A percentile compares a stretch with the other conserved stretches of the same genome.
Evolutionary conservation across 768 basidiomycete species (phyloP).

Genomic region (Coprinellus micaceus): DNA sequence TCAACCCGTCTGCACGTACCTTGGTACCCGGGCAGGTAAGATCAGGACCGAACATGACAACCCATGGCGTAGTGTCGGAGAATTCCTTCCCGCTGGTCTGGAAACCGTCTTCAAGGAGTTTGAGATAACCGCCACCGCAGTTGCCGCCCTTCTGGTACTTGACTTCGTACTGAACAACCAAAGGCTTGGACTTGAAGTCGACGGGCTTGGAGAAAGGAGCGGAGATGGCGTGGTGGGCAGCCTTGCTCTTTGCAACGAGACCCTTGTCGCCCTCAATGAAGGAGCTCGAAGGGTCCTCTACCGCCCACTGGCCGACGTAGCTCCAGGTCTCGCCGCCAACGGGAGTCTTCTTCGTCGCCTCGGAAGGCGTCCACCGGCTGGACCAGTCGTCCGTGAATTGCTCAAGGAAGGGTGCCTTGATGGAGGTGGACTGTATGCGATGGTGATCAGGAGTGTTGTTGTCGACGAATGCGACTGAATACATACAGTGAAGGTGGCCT

Average conservation of each 20-base stretch:
- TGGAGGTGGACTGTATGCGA: constrained; percentile 55
- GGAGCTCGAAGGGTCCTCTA: constrained; percentile 79
- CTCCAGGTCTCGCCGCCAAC: constrained; percentile 95
- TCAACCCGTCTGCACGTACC: constrained; percentile 38
- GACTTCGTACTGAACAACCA: constrained; percentile 98
- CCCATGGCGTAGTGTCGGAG: constrained; percentile 90
- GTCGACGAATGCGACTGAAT: constrained; percentile 2
- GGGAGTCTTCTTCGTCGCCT: constrained; percentile 97
- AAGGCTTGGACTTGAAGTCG: constrained; percentile 77
- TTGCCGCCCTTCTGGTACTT: constrained; percentile 99
- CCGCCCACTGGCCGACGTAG: constrained; percentile 96
- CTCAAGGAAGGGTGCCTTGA: constrained; percentile 91
- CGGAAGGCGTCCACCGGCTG: constrained; percentile 91
- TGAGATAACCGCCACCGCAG: constrained; percentile 98
- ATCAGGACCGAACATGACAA: constrained; percentile 98
- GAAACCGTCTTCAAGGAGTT: constrained; percentile 92
- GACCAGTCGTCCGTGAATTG: constrained; percentile 93
- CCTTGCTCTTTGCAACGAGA: constrained; percentile 94
- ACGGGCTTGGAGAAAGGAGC: constrained; percentile 78
- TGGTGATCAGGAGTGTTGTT: background rate
- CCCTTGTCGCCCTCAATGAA: constrained; percentile 85
- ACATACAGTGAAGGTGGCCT: constrained; percentile 64
- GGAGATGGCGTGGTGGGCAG: constrained; percentile 98
- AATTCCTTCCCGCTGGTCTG: constrained; percentile 92
- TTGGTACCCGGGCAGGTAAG: constrained; percentile 89